phyloP scores from a whole-genome alignment of 1,139 yeast genomes.

The Hemisphaericaspora xylofermentans region DNA sequence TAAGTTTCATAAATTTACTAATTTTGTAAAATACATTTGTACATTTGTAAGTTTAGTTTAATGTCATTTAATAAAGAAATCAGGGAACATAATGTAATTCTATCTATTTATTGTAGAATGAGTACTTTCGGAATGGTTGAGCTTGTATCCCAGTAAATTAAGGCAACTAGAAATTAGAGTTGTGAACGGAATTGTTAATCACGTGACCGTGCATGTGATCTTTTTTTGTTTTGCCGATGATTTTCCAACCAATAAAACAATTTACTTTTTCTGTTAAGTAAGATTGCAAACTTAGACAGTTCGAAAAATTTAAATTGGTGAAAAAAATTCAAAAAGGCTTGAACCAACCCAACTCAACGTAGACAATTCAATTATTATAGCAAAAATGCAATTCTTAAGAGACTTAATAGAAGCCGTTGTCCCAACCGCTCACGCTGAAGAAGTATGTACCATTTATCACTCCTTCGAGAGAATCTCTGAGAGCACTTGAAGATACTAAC shows the following conservation, averaged over 20 bases:
- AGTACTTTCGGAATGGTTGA: too few relatives aligned
- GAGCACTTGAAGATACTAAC: slow-evolving; percentile 17
- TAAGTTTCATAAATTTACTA: slow-evolving; percentile 4
- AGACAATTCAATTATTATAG: neutral
- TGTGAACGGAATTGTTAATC: neutral
- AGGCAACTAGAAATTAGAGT: too few relatives aligned
- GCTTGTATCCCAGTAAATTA: too few relatives aligned
- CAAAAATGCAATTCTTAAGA: slow-evolving; percentile 56
- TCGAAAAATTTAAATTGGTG: neutral
- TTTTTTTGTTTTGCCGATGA: neutral
- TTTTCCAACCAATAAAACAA: slow-evolving; percentile 12
- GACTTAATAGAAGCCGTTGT: slow-evolving; percentile 80
- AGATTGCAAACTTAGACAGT: slow-evolving; percentile 2
- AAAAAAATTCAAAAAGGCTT: neutral
- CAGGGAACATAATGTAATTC: neutral
- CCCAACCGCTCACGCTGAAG: slow-evolving; percentile 90
- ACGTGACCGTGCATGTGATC: neutral
- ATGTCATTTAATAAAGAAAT: slow-evolving; percentile 1
- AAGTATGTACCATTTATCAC: slow-evolving; percentile 52
- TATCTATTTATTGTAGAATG: neutral
- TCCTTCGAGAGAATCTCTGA: neutral
- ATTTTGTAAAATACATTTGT: slow-evolving; percentile 1
- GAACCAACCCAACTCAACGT: neutral
- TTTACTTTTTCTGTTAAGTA: slow-evolving; percentile 10
- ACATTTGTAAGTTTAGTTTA: slow-evolving; percentile 6